Base-by-base conservation (phyloP, 768 basidiomycete genomes). In the Tremella yokohamensis region DNA sequence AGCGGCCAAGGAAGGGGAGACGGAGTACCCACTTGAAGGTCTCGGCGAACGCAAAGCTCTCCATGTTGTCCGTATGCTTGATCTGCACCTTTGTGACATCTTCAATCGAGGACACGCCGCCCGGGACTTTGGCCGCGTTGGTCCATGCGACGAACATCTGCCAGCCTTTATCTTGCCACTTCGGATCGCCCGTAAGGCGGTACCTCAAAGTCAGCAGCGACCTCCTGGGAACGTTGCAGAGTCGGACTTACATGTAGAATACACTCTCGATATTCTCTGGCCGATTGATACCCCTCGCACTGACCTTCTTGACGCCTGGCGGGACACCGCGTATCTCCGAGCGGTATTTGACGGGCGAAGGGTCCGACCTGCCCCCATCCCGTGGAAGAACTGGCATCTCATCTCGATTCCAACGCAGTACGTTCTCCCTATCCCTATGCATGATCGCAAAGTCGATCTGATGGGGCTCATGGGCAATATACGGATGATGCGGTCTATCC, bases 141-240 rank as follows among this genome's bases (percentile, higher is more conserved):
- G 73, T 66, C 75, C 77, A 79, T 13, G 72, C 66, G 2, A 66
- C 66, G 51, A 79, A 80, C 79, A 80, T 80, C 56, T 73, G 68
- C 79, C 79, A 80, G 8, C 79, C 79, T 16, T 68, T 67, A 47
- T 80, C 77, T 64, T 79, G 78, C 79, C 79, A 80, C 54, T 75
- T 73, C 25, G 68, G 67, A 64, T 80, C 77, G 12, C 79, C 79
- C 0, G 79, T 79, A 0, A 79, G 20, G 38, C 78, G 72, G 50
- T 71, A 79, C 74, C 70, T 73, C 40, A 13, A 34, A 34, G 29
- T 34, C 29, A 34, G 29, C 29, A 34, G 4, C 11, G 29, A 6
- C 29, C 29, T 4, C 29, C 11, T 4, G 29, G 11, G 29, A 11
- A 11, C 29, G 29, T 6, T 11, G 11, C 6, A 34, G 29, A 11